A percentile compares a stretch with the other conserved stretches of the same genome.
phyloP scores from a whole-genome alignment of 2,329 filamentous ascomycete genomes.

The Sporothrix pallida region DNA sequence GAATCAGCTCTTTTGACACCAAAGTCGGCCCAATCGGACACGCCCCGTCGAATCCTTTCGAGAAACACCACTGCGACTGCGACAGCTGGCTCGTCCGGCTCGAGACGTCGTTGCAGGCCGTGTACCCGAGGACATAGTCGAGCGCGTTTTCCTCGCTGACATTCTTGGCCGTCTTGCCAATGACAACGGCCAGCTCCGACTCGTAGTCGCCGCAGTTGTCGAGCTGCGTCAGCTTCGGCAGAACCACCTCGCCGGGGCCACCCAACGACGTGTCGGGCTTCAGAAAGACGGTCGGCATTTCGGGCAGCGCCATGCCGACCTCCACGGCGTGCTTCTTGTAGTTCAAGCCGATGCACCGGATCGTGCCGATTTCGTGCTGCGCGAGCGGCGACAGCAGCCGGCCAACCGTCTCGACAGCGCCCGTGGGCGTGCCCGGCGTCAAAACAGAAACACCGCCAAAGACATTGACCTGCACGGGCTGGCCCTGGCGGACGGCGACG shows the following conservation, averaged over 20 bases:
- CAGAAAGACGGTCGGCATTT: slow-evolving; percentile 62
- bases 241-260: slow-evolving; percentile 51
- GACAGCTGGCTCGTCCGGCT: slow-evolving; percentile 61
- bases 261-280: slow-evolving; percentile 62
- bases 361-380: slow-evolving; percentile 58
- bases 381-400: slow-evolving; percentile 59
- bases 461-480: slow-evolving; percentile 61
- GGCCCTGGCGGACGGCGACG: slow-evolving; percentile 59
- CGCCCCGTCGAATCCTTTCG: slow-evolving; percentile 63
- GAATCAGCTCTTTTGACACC: slow-evolving; percentile 52
- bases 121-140: slow-evolving; percentile 67
- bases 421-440: slow-evolving; percentile 58
- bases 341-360: slow-evolving; percentile 65
- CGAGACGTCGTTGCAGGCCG: slow-evolving; percentile 51
- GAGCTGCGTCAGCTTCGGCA: slow-evolving; percentile 59
- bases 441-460: slow-evolving; percentile 66
- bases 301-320: slow-evolving; percentile 58
- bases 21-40: slow-evolving; percentile 61
- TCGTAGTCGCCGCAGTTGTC: slow-evolving; percentile 65
- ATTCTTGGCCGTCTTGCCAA: slow-evolving; percentile 59
- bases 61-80: slow-evolving; percentile 62
- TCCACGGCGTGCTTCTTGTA: slow-evolving; percentile 59
- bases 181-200: slow-evolving; percentile 63
- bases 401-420: slow-evolving; percentile 52
- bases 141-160: slow-evolving; percentile 62